phyloP scores from a whole-genome alignment of 73 alveolate species.

The Uronychia setigera region DNA sequence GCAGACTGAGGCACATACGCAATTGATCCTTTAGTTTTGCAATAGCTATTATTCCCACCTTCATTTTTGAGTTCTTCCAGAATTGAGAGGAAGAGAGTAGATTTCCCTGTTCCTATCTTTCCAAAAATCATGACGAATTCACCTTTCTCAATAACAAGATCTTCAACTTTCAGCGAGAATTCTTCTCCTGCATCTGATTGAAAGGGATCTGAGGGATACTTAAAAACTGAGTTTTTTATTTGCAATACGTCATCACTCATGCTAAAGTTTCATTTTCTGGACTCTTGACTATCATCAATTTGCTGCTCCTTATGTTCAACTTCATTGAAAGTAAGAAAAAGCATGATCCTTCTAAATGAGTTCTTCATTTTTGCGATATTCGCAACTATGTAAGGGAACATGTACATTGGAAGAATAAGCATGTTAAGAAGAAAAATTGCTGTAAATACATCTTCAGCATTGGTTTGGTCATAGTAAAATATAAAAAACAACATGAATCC shows the following conservation, averaged over 20 bases:
- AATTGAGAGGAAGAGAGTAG: slow-evolving; percentile 29
- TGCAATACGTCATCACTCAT: background rate
- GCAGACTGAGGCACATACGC: slow-evolving; percentile 92
- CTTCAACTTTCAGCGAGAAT: slow-evolving; percentile 34
- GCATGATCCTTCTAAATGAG: background rate
- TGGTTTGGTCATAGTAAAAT: background rate
- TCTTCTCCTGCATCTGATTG: background rate
- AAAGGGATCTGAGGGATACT: background rate
- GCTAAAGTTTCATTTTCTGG: background rate
- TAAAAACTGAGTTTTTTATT: background rate
- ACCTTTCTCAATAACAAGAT: slow-evolving; percentile 79
- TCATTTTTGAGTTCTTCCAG: background rate
- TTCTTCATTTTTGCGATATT: background rate
- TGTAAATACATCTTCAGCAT: background rate
- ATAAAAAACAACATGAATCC: background rate
- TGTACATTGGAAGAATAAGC: background rate
- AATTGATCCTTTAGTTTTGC: slow-evolving; percentile 43
- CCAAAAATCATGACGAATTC: slow-evolving; percentile 92
- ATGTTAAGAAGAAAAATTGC: background rate
- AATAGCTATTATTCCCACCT: background rate
- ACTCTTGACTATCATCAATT: background rate
- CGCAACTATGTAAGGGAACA: background rate
- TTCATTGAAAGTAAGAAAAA: background rate
- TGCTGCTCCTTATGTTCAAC: background rate
- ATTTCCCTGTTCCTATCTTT: slow-evolving; percentile 73